phyloP scores from a whole-genome alignment of 768 basidiomycete species.

The Agrocybe praecox region DNA sequence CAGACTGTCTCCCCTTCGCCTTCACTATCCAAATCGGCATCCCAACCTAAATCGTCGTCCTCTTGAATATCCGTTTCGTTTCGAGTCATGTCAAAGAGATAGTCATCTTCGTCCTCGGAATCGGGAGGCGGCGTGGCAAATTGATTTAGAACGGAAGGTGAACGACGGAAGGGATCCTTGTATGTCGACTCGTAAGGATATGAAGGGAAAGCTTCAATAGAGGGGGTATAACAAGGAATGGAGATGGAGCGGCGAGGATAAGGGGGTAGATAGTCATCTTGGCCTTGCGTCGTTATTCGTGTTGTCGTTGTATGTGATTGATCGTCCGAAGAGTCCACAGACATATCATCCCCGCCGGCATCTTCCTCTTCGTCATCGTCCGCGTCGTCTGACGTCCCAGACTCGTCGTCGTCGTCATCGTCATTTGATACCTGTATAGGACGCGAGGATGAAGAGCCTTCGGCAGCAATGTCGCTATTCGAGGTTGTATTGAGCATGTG shows the following conservation, averaged over 20 bases:
- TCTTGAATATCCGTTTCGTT: conserved; percentile 29
- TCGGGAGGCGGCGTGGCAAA: conserved; percentile 73
- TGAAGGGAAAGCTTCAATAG: conserved; percentile 36
- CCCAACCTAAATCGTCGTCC: conserved; percentile 39
- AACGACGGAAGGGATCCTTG: conserved; percentile 45
- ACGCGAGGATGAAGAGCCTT: conserved; percentile 28
- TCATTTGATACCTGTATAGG: conserved; percentile 46
- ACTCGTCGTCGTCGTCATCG: conserved; percentile 33
- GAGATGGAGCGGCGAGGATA: conserved; percentile 61
- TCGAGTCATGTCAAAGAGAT: conserved; percentile 45
- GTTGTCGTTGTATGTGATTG: conserved; percentile 20
- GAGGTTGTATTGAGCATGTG: conserved; percentile 16
- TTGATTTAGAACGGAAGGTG: conserved; percentile 59
- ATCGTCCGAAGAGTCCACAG: conserved; percentile 44
- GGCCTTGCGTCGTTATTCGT: conserved; percentile 18
- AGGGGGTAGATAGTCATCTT: conserved; percentile 53
- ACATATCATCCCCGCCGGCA: conserved; percentile 37
- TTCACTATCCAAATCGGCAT: conserved; percentile 54
- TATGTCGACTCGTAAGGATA: conserved; percentile 20
- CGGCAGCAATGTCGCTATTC: conserved; percentile 16
- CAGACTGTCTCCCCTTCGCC: conserved; percentile 61
- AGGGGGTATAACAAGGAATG: conserved; percentile 57
- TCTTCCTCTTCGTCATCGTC: conserved; percentile 27
- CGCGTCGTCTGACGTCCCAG: conserved; percentile 35
- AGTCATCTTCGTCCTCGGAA: conserved; percentile 64